Evolutionary conservation across 176 grass and related monocot genomes (phyloP).

Genomic region (Aegilops umbellulata): DNA sequence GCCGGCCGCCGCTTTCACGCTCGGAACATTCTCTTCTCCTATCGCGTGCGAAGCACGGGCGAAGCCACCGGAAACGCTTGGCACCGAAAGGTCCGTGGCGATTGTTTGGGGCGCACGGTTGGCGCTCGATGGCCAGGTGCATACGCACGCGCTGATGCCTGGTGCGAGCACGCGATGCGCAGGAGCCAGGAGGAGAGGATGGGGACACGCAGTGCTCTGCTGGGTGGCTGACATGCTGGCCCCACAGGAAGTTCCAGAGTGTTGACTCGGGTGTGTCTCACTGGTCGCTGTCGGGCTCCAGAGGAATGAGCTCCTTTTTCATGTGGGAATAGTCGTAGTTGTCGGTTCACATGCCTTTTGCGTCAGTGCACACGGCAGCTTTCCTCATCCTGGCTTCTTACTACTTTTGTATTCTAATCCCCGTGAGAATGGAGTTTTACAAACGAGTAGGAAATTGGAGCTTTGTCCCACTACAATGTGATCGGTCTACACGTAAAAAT

Average conservation of each 20-base stretch:
- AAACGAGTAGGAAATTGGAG: not conserved
- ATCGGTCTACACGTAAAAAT: too few species aligned
- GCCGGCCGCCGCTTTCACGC: not conserved
- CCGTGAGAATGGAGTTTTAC: not conserved
- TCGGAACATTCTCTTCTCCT: not conserved
- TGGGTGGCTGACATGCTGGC: not conserved
- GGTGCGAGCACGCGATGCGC: not conserved
- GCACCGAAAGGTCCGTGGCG: not conserved
- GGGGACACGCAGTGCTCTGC: not conserved
- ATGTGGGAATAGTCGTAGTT: not conserved
- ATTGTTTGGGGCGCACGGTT: not conserved
- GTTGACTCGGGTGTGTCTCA: not conserved
- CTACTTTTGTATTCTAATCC: not conserved
- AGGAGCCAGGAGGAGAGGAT: not conserved
- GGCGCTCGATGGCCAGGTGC: not conserved
- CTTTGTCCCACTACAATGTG: too few species aligned
- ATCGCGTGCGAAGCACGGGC: not conserved
- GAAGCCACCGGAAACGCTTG: not conserved
- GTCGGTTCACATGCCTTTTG: not conserved
- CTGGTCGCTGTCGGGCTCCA: not conserved
- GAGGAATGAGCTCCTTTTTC: not conserved
- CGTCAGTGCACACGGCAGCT: slow-evolving; percentile 1
- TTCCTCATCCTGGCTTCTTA: not conserved
- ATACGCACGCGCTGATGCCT: not conserved
- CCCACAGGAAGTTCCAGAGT: not conserved